phyloP scores from a whole-genome alignment of 495 filamentous ascomycete species.

The Xylaria longipes region DNA sequence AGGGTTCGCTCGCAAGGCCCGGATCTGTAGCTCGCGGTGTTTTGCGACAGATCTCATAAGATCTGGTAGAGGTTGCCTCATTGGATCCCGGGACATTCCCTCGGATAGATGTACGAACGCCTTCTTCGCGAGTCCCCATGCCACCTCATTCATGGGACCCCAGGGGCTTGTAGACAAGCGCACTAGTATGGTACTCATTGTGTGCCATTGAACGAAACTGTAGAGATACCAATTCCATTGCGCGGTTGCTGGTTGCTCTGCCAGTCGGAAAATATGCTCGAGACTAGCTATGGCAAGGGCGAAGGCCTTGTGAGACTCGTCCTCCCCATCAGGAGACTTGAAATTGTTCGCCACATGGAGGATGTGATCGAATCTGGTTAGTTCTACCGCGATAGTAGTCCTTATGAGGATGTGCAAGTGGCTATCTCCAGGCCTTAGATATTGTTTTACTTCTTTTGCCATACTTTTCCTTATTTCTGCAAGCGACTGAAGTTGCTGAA shows the following conservation, averaged over 20 bases:
- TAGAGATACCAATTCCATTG: conserved; percentile 13
- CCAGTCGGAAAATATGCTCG: conserved; percentile 14
- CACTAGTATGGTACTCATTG: conserved; percentile 12
- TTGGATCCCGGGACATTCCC: conserved; percentile 11
- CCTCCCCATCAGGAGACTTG: neutral
- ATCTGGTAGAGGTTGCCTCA: conserved; percentile 24
- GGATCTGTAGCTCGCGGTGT: conserved; percentile 13
- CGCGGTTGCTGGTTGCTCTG: neutral
- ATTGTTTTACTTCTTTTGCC: conserved; percentile 5
- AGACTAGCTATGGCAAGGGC: conserved; percentile 13
- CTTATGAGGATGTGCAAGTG: conserved; percentile 1
- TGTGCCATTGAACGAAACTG: neutral
- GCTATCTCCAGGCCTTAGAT: neutral
- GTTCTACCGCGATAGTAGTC: neutral
- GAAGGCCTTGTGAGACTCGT: neutral
- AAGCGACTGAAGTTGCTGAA: neutral
- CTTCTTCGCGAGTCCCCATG: conserved; percentile 17
- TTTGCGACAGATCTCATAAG: conserved; percentile 10
- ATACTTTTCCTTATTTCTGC: conserved; percentile 2
- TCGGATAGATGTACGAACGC: conserved; percentile 13
- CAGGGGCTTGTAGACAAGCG: conserved; percentile 19
- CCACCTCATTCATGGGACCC: conserved; percentile 16
- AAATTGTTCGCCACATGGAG: conserved; percentile 16
- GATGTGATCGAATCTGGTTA: conserved; percentile 13
- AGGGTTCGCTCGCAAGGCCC: neutral